Conservation (phyloP, 1,284 basidiomycete genomes). For the Microbotryum violaceum region DNA sequence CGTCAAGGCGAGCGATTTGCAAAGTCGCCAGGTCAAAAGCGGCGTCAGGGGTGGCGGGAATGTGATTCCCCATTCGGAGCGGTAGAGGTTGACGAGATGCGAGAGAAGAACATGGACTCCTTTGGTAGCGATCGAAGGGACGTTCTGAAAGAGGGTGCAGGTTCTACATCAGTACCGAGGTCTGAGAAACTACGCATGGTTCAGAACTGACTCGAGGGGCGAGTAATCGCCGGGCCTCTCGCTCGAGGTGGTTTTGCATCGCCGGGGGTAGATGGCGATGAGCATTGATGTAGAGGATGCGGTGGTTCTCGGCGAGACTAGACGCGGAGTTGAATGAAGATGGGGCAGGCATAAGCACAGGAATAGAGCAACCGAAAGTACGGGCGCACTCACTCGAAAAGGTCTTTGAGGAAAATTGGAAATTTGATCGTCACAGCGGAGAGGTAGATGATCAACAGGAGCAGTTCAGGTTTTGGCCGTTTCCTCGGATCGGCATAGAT, state of each 20-base stretch:
- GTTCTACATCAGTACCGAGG: not conserved
- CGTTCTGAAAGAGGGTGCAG: not conserved
- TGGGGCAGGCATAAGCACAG: not conserved
- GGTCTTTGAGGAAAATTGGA: constrained; percentile 31
- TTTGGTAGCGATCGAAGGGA: no score
- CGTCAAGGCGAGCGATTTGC: constrained; percentile 5
- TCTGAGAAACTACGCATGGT: not conserved
- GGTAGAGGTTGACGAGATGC: constrained; percentile 17
- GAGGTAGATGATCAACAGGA: constrained; percentile 33
- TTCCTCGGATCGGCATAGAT: constrained; percentile 18
- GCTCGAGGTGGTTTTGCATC: constrained; percentile 26
- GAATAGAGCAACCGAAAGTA: not conserved
- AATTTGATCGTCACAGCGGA: constrained; percentile 27
- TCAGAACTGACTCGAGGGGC: constrained; percentile 2
- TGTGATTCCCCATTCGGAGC: constrained; percentile 23
- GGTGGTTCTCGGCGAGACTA: constrained; percentile 31
- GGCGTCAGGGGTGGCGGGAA: constrained; percentile 23
- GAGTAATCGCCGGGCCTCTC: not conserved
- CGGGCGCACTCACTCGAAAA: constrained; percentile 25
- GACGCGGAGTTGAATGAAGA: not conserved
- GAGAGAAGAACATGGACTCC: constrained; percentile 3
- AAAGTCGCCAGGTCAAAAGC: constrained; percentile 9
- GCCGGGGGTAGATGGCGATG: constrained; percentile 13
- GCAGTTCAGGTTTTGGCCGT: constrained; percentile 9
- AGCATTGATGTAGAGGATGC: constrained; percentile 30